Conservation (phyloP, 805 yeast species). For the Candida schatavii region DNA sequence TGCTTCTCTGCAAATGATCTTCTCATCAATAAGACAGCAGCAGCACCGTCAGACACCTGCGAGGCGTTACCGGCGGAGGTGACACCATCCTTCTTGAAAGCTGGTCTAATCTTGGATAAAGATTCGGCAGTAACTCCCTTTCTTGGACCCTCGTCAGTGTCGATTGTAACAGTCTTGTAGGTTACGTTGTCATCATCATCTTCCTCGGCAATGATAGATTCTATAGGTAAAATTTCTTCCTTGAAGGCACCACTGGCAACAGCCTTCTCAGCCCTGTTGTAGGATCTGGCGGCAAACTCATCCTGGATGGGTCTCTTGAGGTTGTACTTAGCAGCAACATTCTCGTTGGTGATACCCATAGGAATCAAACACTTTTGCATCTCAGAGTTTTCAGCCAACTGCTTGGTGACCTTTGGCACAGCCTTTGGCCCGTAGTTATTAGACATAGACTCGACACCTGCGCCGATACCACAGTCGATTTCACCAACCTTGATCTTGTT, state of each 20-base stretch:
- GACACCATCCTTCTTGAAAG: conserved; percentile 78
- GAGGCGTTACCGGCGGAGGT: conserved; percentile 97
- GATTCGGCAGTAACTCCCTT: conserved; percentile 77
- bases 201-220: conserved; percentile 53
- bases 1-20: conserved; percentile 78
- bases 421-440: conserved; percentile 80
- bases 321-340: conserved; percentile 67
- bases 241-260: conserved; percentile 69
- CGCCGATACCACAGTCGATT: conserved; percentile 86
- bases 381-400: conserved; percentile 33
- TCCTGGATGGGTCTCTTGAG: conserved; percentile 76
- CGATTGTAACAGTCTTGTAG: conserved; percentile 42
- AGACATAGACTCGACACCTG: conserved; percentile 96
- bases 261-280: conserved; percentile 79
- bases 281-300: conserved; percentile 83
- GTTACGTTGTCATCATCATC: conserved; percentile 58
- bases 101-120: conserved; percentile 76
- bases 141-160: conserved; percentile 88
- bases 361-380: conserved; percentile 77
- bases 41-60: conserved; percentile 95
- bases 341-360: conserved; percentile 96
- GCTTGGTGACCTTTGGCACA: conserved; percentile 46
- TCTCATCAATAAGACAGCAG: conserved; percentile 80
- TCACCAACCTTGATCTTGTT: conserved; percentile 85
- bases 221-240: conserved; percentile 85